Conservation (phyloP, 768 basidiomycete genomes). For the Lepiota subincarnata region DNA sequence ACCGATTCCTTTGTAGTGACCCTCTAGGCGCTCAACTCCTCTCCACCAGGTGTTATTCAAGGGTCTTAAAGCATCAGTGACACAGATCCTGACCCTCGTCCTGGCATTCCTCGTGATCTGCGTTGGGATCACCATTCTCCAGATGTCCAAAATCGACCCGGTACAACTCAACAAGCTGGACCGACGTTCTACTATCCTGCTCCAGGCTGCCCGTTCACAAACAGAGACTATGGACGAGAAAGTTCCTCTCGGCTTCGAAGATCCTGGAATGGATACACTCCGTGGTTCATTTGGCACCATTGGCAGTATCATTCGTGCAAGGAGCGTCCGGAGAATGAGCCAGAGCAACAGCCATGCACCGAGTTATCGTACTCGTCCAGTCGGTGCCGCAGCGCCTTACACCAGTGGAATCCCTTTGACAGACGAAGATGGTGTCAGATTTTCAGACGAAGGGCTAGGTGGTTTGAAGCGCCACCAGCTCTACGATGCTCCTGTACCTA, state of each 20-base stretch:
- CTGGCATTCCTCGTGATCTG: conserved; percentile 91
- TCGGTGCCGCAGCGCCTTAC: conserved; percentile 34
- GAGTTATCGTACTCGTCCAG: conserved; percentile 29
- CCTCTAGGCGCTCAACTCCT: background rate
- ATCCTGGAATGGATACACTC: conserved; percentile 90
- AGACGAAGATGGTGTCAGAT: conserved; percentile 11
- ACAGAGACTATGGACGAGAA: conserved; percentile 74
- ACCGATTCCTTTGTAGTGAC: background rate
- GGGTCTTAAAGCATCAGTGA: conserved; percentile 74
- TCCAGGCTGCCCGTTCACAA: conserved; percentile 75
- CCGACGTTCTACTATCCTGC: conserved; percentile 82
- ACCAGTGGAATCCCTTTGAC: conserved; percentile 6
- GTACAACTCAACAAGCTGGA: conserved; percentile 75
- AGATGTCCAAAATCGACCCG: conserved; percentile 95
- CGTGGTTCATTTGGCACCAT: conserved; percentile 89
- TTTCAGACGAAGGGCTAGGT: conserved; percentile 22
- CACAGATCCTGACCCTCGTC: conserved; percentile 85
- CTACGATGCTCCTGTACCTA: conserved; percentile 83
- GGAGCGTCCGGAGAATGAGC: conserved; percentile 49
- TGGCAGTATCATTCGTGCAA: conserved; percentile 83
- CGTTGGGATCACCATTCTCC: conserved; percentile 89
- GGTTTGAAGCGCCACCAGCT: conserved; percentile 78
- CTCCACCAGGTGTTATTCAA: conserved; percentile 72
- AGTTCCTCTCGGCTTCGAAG: conserved; percentile 59
- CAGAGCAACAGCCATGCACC: conserved; percentile 35